These are phyloP conservation scores for Aegilops longissima DNA, from an alignment of 176 grass and related monocot genomes.

Conservation along the genomic window DNA sequence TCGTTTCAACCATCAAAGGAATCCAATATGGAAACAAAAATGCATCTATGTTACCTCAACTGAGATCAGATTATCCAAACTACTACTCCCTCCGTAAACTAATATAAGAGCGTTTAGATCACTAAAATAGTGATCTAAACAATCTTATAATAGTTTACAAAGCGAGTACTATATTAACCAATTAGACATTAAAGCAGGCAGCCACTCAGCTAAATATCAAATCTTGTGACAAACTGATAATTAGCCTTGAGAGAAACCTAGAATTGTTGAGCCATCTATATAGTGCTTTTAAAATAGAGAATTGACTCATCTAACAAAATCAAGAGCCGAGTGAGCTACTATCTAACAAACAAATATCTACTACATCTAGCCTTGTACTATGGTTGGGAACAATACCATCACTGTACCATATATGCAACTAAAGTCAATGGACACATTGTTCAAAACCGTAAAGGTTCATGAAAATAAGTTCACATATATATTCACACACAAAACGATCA, in stretches of 20 bases:
- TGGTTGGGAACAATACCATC: neutral
- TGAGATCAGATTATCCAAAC: neutral
- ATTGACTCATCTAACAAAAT: neutral
- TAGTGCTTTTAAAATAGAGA: neutral
- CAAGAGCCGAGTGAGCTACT: neutral
- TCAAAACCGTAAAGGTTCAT: neutral
- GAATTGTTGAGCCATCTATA: neutral
- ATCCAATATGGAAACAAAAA: neutral
- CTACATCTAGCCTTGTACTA: neutral
- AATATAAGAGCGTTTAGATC: no score
- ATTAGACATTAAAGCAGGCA: no score
- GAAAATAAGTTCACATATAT: neutral
- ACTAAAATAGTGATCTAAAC: no score
- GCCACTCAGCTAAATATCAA: neutral
- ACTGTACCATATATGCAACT: neutral
- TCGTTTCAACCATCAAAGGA: neutral
- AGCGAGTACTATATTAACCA: no score
- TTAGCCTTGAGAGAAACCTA: neutral
- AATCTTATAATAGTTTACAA: no score
- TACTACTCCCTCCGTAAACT: no score
- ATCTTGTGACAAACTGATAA: neutral
- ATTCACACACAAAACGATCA: neutral
- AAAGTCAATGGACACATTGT: neutral
- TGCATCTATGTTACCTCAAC: neutral
- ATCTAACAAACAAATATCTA: neutral